phyloP scores from a whole-genome alignment of 257 asterid species.

The Cynanchum wilfordii region DNA sequence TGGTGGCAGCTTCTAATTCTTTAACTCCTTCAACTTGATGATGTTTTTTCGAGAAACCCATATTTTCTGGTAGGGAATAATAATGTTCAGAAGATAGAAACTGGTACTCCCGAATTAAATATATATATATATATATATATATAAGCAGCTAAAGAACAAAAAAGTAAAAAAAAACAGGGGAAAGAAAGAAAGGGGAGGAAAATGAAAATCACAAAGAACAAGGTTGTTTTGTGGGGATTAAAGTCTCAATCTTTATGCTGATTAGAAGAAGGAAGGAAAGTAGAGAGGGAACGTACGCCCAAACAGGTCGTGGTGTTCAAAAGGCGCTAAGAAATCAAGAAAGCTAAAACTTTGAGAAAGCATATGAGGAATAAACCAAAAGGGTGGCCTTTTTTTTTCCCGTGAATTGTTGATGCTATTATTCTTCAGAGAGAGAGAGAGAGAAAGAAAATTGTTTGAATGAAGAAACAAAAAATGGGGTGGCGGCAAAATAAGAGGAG shows the following conservation, averaged over 20 bases:
- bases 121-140: too few species aligned
- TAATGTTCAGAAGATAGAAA: not conserved
- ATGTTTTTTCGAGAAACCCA: slow-evolving; percentile 66
- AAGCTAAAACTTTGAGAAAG: slow-evolving; percentile 12
- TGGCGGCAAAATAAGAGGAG: slow-evolving; percentile 57
- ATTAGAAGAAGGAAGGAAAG: not conserved
- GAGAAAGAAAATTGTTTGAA: slow-evolving; percentile 21
- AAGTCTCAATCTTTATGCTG: not conserved
- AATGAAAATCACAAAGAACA: not conserved
- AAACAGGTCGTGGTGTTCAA: not conserved
- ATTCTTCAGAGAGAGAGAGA: slow-evolving; percentile 1
- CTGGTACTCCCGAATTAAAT: not conserved
- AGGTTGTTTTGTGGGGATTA: not conserved
- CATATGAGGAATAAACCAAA: slow-evolving; percentile 28
- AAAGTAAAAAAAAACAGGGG: not conserved
- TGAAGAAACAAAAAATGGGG: slow-evolving; percentile 16
- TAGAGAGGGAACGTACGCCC: not conserved
- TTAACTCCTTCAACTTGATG: slow-evolving; percentile 40
- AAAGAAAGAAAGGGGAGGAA: too few species aligned
- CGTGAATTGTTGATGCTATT: slow-evolving; percentile 7
- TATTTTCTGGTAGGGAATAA: slow-evolving; percentile 4
- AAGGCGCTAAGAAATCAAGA: slow-evolving; percentile 18
- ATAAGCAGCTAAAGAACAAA: not conserved
- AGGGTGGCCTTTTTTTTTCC: slow-evolving; percentile 22
- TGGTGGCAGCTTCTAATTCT: slow-evolving; percentile 46